Evolutionary conservation across 1,284 basidiomycete genomes (phyloP), one percentile per base, ranked within the genome.

Genomic region (Cryptococcus sp.): DNA sequence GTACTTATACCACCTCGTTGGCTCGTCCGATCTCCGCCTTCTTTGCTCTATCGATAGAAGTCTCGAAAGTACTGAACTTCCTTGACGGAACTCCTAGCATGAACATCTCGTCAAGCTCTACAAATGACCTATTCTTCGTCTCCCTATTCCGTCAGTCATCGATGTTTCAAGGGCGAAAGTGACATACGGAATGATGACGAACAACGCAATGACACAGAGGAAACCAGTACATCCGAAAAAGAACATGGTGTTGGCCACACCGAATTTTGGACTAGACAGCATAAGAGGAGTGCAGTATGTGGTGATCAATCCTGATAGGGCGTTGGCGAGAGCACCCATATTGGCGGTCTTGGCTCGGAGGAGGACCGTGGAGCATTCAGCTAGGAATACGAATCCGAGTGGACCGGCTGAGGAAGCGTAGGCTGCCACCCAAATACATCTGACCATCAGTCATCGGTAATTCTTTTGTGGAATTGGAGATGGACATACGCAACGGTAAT

Each of bases 61-160:
- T 53, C 25, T 45, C 44, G n/a, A 51, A 54, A n/a, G 16, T 48
- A 19, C 23, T 43, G 31, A 56, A 56, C 11, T 51, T 42, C 21
- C 57, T 34, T 1, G 57, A 31, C 14, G 48, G 31, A 19, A 59
- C 37, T 7, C 49, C 21, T 14, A 46, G 34, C 14, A 39, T 54
- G 51, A 57, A 63, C 34, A 63, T 47, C 55, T 63, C 61, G 43
- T 62, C 53, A 13, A 60, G 39, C 31, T 55, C 57, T 3, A 46
- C 53, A 24, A 37, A 51, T 1, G 46, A 36, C 1, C 56, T 49
- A 9, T 46, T 48, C 34, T 43, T 49, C 28, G 50, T 54, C 50
- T 57, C 55, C 10, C 41, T 43, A 7, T 9, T 4, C 7, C 16
- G 41, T 43, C 41, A 43, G 21, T 5, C 7, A 4, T 14, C 14